These are phyloP conservation scores for Sordariomycetes sp. DNA, from an alignment of 2,329 filamentous ascomycete genomes.

Conservation along the genomic window DNA sequence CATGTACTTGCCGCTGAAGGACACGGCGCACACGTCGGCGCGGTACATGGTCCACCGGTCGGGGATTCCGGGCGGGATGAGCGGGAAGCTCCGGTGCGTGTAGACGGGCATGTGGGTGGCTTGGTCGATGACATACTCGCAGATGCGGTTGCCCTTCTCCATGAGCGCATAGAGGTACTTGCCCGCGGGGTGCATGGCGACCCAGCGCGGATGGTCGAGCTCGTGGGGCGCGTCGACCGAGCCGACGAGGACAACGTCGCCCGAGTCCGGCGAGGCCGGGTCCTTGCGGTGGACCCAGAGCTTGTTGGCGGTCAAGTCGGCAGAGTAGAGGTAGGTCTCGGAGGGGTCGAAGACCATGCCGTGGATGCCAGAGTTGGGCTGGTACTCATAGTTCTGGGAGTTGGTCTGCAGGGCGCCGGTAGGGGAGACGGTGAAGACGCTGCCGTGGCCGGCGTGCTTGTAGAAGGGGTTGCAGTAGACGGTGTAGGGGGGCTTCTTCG, in stretches of 20 bases:
- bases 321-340: slow-evolving; percentile 68
- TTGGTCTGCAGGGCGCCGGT: slow-evolving; percentile 50
- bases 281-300: slow-evolving; percentile 73
- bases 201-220: slow-evolving; percentile 77
- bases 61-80: slow-evolving; percentile 65
- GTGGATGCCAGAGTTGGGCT: slow-evolving; percentile 61
- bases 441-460: slow-evolving; percentile 70
- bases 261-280: slow-evolving; percentile 28
- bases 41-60: slow-evolving; percentile 57
- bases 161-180: slow-evolving; percentile 77
- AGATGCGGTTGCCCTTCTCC: slow-evolving; percentile 79
- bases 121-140: slow-evolving; percentile 71
- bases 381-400: slow-evolving; percentile 64
- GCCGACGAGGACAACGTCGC: slow-evolving; percentile 58
- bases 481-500: slow-evolving; percentile 64
- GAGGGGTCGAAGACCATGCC: slow-evolving; percentile 71
- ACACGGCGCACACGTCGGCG: slow-evolving; percentile 71
- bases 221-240: slow-evolving; percentile 59
- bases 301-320: slow-evolving; percentile 67
- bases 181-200: slow-evolving; percentile 70
- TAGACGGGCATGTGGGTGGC: slow-evolving; percentile 65
- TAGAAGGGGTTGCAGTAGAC: slow-evolving; percentile 92
- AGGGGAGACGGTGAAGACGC: slow-evolving; percentile 56
- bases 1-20: slow-evolving; percentile 59
- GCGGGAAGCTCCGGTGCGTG: slow-evolving; percentile 64